Conservation (phyloP, 768 basidiomycete genomes). For the Roridomyces roridus region DNA sequence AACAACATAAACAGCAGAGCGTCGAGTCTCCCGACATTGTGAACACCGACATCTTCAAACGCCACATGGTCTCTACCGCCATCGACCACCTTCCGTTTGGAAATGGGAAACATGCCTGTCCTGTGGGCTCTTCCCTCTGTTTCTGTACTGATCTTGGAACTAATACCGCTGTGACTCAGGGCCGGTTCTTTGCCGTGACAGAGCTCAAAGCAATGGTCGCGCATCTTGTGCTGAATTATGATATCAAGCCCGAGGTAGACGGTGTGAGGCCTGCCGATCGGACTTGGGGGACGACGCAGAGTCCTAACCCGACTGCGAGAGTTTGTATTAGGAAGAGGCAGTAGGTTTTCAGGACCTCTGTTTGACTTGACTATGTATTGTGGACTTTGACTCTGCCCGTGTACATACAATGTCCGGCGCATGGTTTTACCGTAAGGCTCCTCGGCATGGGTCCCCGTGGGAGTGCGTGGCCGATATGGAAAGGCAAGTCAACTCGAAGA, state of each 20-base stretch:
- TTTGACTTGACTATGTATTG: too few relatives aligned
- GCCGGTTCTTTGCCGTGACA: constrained; percentile 50
- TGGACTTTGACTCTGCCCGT: too few relatives aligned
- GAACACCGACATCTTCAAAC: constrained; percentile 28
- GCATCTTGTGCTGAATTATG: constrained; percentile 47
- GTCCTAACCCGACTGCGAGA: background rate
- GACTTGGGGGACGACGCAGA: background rate
- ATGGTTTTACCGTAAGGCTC: too few relatives aligned
- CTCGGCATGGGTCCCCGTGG: too few relatives aligned
- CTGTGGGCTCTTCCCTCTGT: constrained; percentile 16
- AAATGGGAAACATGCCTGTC: constrained; percentile 22
- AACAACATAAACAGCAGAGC: constrained; percentile 21
- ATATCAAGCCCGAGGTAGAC: constrained; percentile 34
- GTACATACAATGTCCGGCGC: too few relatives aligned
- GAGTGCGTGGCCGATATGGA: too few relatives aligned
- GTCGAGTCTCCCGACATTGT: constrained; percentile 16
- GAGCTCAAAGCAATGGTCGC: constrained; percentile 55
- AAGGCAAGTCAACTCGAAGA: too few relatives aligned
- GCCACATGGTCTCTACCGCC: constrained; percentile 20
- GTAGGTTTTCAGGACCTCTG: too few relatives aligned
- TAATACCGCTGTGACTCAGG: constrained; percentile 37
- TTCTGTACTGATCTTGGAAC: background rate
- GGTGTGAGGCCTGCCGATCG: constrained; percentile 9
- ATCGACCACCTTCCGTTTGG: constrained; percentile 21
- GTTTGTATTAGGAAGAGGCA: constrained; percentile 16